These are phyloP conservation scores for Nicotiana otophora DNA, from an alignment of 257 asterid genomes.

Conservation along the genomic window DNA sequence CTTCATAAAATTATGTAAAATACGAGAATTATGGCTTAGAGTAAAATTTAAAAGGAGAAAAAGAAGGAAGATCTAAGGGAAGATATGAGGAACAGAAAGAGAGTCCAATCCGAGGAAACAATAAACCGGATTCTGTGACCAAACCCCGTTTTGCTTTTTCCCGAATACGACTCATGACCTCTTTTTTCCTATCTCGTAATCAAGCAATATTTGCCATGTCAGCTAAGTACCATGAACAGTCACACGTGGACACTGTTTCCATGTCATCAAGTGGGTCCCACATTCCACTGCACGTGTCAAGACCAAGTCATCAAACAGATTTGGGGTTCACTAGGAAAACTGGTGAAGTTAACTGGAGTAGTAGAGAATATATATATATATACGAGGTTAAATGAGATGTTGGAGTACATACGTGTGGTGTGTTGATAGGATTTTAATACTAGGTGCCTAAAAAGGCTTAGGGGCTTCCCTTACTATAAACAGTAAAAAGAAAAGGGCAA, in stretches of 20 bases:
- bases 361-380: too few species aligned
- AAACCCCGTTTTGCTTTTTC: conserved; percentile 7
- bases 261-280: conserved; percentile 18
- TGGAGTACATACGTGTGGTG: neutral
- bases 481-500: neutral
- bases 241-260: conserved; percentile 46
- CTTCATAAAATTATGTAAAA: neutral
- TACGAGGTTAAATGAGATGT: neutral
- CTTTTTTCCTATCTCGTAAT: neutral
- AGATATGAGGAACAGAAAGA: neutral
- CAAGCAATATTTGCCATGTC: neutral
- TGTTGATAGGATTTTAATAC: neutral
- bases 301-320: neutral
- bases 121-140: conserved; percentile 39
- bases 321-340: neutral
- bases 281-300: conserved; percentile 25
- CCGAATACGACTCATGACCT: neutral
- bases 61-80: neutral
- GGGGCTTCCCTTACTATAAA: neutral
- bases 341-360: too few species aligned
- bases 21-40: neutral
- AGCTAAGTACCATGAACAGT: neutral
- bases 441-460: neutral
- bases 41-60: neutral
- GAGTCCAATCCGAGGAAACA: conserved; percentile 25